Conservation (phyloP, 1,284 basidiomycete genomes). For the Coniophora puteana region DNA sequence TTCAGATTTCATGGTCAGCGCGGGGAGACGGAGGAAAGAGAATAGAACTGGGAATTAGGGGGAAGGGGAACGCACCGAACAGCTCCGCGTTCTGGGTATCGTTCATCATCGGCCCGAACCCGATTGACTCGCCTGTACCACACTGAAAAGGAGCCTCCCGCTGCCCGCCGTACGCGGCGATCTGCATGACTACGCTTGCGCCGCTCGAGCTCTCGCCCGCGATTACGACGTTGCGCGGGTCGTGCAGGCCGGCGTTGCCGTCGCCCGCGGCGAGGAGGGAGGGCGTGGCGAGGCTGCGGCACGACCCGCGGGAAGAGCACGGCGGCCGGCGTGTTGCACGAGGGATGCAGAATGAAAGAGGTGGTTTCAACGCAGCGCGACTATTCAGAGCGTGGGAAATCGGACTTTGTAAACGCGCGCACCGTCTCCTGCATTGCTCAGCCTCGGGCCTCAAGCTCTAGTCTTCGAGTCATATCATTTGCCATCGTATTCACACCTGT, state of each 20-base stretch:
- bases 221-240: conserved; percentile 50
- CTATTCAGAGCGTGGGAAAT: too few relatives aligned
- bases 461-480: too few relatives aligned
- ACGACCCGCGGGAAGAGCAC: conserved; percentile 30
- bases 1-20: too few relatives aligned
- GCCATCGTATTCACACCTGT: too few relatives aligned
- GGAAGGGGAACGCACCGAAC: conserved; percentile 27
- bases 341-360: too few relatives aligned
- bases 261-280: conserved; percentile 55
- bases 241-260: conserved; percentile 66
- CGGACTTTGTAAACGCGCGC: too few relatives aligned
- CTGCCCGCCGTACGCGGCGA: conserved; percentile 38
- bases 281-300: conserved; percentile 52
- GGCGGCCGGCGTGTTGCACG: too few relatives aligned
- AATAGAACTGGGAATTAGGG: background rate
- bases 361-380: too few relatives aligned
- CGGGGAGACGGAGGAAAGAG: too few relatives aligned
- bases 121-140: conserved; percentile 39
- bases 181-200: conserved; percentile 40
- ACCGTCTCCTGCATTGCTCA: too few relatives aligned
- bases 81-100: conserved; percentile 26
- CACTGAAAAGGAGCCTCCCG: conserved; percentile 35
- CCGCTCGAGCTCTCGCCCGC: conserved; percentile 44
- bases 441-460: too few relatives aligned
- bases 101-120: conserved; percentile 35